A percentile compares a stretch with the other conserved stretches of the same genome.
Conservation (phyloP, 148 eudicot species). For the Fallopia convolvulus region DNA sequence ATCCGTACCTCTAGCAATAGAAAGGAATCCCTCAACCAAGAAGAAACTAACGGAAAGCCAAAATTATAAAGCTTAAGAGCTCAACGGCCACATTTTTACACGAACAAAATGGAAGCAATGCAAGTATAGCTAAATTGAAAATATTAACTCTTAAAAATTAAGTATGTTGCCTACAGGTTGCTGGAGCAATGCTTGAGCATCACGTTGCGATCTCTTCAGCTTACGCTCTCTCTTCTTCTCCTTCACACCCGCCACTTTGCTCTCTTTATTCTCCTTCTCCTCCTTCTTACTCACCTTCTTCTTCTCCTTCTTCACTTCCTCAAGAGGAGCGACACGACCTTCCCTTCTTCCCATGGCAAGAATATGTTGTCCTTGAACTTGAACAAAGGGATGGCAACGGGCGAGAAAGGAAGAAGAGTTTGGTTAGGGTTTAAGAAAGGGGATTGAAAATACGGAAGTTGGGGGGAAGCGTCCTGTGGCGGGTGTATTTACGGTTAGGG, state of each 20-base stretch:
- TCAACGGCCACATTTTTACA: not conserved
- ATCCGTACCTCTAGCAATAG: not conserved
- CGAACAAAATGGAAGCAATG: not conserved
- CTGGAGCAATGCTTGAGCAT: conserved; percentile 6
- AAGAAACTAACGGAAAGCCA: not conserved
- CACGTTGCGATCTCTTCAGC: conserved; percentile 9
- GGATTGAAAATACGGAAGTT: not conserved
- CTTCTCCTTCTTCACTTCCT: not conserved
- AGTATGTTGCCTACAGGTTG: conserved; percentile 5
- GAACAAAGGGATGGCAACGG: not conserved
- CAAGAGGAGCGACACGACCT: not conserved
- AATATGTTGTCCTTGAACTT: not conserved
- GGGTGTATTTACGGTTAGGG: not conserved
- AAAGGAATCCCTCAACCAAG: not conserved
- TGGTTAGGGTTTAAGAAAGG: conserved; percentile 3
- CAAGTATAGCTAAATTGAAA: not conserved
- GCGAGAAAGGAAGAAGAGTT: not conserved
- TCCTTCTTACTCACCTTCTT: not conserved
- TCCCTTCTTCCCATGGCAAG: not conserved
- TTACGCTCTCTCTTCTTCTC: not conserved
- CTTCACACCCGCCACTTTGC: conserved; percentile 1
- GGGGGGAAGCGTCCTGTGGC: not conserved
- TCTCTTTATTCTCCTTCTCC: not conserved
- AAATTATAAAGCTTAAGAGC: not conserved
- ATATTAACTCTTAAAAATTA: not conserved